Evolutionary conservation across 2,329 filamentous ascomycete genomes (phyloP), one percentile per base, ranked within the genome.

Genomic region (Cladorrhinum sp.): DNA sequence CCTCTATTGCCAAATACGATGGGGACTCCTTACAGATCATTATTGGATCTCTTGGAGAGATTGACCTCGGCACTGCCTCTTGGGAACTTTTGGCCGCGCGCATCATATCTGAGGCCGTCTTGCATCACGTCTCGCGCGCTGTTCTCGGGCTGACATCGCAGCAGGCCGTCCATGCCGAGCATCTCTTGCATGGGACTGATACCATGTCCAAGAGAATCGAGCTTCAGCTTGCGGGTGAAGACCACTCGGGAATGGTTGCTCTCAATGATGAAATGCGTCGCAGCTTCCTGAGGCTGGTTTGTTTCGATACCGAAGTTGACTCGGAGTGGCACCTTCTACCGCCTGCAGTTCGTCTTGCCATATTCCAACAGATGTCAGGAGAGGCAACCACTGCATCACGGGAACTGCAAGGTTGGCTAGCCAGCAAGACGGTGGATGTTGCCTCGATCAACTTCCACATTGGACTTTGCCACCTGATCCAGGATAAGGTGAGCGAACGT

Each of bases 211-310:
- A 68, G 23, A 64, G 73, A 9, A 70, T 75, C 57, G 69, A 72
- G 33, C 69, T 75, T 16, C 72, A 76, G 59, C 65, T 76, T 7
- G 69, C 71, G 6, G 68, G 67, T 18, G 69, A 68, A 42, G 68
- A 72, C 42, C 62, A 67, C 21, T 52, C 59, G 8, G 65, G 62
- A 1, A 63, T 75, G 1, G 53, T 64, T 8, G 65, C 66, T 28
- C 68, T 74, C 20, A 61, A 68, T 33, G 64, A 66, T 7, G 70
- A 68, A 42, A 73, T 71, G 6, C 73, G 72, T 53, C 64, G 66
- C 26, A 68, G 72, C 62, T 60, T 76, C 9, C 66, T 75, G 62
- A 69, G 69, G 26, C 72, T 75, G 53, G 68, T 76, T 0, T 73
- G 71, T 55, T 65, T 74, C 16, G 70, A 69, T 14, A 60, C 73